Percentiles rank a stretch among this genome's conserved stretches.
These are phyloP conservation scores for Gastrolobium villosum DNA, from an alignment of 306 rosid species.

Conservation along the genomic window DNA sequence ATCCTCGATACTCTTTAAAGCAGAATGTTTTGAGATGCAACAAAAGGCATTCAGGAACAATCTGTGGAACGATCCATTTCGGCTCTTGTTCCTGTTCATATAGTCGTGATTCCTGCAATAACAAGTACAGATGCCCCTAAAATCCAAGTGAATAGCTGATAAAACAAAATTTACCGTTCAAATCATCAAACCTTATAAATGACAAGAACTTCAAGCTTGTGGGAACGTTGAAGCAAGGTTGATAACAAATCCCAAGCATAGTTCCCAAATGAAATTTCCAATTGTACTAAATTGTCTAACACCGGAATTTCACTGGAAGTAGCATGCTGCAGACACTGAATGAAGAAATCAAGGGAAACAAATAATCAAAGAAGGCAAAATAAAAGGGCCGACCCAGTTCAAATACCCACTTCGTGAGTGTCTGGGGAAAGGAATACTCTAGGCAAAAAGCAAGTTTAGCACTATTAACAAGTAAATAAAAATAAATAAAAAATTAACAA, in stretches of 20 bases:
- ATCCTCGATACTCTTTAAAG: constrained; percentile 42
- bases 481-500: background rate
- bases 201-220: constrained; percentile 45
- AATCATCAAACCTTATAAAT: constrained; percentile 46
- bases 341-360: background rate
- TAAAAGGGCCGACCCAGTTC: no score
- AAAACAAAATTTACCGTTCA: constrained; percentile 19
- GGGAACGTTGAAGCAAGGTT: constrained; percentile 26
- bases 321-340: constrained; percentile 47
- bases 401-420: no score
- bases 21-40: constrained; percentile 44
- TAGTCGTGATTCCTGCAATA: constrained; percentile 31
- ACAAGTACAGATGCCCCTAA: constrained; percentile 13
- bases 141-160: background rate
- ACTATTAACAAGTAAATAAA: no score
- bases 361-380: background rate
- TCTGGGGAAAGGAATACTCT: no score
- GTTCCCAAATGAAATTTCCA: constrained; percentile 46
- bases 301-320: constrained; percentile 33
- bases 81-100: constrained; percentile 32
- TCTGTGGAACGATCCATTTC: constrained; percentile 35
- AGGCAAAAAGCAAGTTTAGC: no score
- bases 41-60: constrained; percentile 45
- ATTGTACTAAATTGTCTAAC: constrained; percentile 45
- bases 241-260: constrained; percentile 46